Conservation (phyloP, 345 rosid species). For the Aquilaria sinensis region DNA sequence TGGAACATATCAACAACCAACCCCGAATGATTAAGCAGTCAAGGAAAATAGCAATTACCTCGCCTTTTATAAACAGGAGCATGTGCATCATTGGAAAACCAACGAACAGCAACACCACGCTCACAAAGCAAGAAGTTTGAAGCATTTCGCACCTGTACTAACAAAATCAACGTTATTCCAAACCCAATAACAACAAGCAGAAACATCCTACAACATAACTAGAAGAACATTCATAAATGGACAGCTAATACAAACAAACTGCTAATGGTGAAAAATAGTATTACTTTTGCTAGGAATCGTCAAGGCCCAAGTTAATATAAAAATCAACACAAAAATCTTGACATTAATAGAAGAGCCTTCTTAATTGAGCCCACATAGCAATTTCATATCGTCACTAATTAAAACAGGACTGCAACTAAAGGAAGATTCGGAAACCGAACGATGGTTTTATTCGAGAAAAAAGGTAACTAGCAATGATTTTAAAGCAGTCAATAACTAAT, state of each 20-base stretch:
- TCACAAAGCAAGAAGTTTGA: slow-evolving; percentile 42
- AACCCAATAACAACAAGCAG: not conserved
- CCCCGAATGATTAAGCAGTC: too few relatives aligned
- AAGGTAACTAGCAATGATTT: too few relatives aligned
- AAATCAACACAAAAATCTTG: not conserved
- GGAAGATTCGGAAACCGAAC: too few relatives aligned
- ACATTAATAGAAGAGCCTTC: not conserved
- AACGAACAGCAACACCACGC: slow-evolving; percentile 40
- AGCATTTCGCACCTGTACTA: slow-evolving; percentile 55
- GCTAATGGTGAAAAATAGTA: too few relatives aligned
- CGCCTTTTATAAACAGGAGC: slow-evolving; percentile 31
- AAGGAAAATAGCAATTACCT: slow-evolving; percentile 27
- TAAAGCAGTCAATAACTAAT: too few relatives aligned
- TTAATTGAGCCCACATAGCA: too few relatives aligned
- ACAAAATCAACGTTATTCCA: not conserved
- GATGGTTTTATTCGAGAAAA: too few relatives aligned
- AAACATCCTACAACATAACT: not conserved
- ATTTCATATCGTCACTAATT: too few relatives aligned
- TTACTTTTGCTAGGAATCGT: too few relatives aligned
- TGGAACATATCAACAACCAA: too few relatives aligned
- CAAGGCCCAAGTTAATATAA: not conserved
- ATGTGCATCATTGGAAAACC: slow-evolving; percentile 45
- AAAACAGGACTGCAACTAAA: too few relatives aligned
- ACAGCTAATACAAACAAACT: not conserved
- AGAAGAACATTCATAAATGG: not conserved